These are phyloP conservation scores for Yamadazyma kanchanaburiensis DNA, from an alignment of 1,139 yeast genomes.

Conservation along the genomic window DNA sequence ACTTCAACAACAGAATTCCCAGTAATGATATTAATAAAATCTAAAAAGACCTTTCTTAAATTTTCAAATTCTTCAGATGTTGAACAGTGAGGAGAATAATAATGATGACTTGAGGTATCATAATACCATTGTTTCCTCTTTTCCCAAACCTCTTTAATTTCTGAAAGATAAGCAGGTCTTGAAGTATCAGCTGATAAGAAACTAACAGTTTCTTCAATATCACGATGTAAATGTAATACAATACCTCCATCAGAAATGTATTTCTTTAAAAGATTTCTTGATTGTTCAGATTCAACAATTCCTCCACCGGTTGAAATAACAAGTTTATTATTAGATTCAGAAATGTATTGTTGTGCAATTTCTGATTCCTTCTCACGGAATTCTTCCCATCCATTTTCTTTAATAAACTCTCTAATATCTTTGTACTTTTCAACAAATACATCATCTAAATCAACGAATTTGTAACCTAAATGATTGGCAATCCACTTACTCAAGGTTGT, in stretches of 20 bases:
- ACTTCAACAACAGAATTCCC: conserved; percentile 47
- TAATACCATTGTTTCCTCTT: conserved; percentile 79
- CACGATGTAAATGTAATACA: conserved; percentile 88
- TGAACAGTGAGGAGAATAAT: conserved; percentile 73
- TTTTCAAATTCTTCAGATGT: conserved; percentile 51
- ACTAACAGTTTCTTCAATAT: conserved; percentile 72
- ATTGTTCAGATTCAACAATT: conserved; percentile 72
- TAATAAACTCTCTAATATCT: conserved; percentile 66
- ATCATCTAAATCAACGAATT: conserved; percentile 74
- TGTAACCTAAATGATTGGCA: conserved; percentile 67
- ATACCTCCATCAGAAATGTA: conserved; percentile 62
- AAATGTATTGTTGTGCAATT: conserved; percentile 52
- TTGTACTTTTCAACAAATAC: conserved; percentile 57
- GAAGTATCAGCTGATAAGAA: conserved; percentile 75
- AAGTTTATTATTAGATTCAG: conserved; percentile 49
- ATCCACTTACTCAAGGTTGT: conserved; percentile 82
- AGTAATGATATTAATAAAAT: conserved; percentile 59
- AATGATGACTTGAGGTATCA: conserved; percentile 75
- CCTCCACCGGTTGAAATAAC: conserved; percentile 98
- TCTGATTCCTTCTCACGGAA: conserved; percentile 72
- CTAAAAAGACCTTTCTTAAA: conserved; percentile 57
- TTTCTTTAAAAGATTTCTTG: conserved; percentile 58
- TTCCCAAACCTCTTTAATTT: conserved; percentile 77
- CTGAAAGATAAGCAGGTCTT: conserved; percentile 83
- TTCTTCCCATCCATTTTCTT: conserved; percentile 76